Evolutionary conservation across 768 basidiomycete genomes (phyloP), one percentile per base, ranked within the genome.

Genomic region (Tricholoma bakamatsutake): DNA sequence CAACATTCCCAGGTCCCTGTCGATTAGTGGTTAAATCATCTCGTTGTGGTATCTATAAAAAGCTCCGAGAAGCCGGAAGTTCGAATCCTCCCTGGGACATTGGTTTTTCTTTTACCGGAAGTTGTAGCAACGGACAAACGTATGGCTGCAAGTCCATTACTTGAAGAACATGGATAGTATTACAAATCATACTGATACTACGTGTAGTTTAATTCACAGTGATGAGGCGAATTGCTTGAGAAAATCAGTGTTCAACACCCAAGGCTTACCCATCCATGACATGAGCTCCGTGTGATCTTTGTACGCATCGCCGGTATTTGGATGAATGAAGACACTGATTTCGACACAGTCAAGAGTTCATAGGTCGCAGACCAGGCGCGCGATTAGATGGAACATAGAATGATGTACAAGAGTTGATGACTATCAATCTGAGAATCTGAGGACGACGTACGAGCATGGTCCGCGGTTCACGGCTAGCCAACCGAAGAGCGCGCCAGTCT

Each of bases 391-490:
- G 1, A 13, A 35, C 35, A 35, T 31, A 4, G 2, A 31, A 31
- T 31, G 31, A 10, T 7, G 10, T 15, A n/a, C 33, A 7, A 21
- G 21, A 18, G 21, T 40, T 43, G 6, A 43, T 53, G 24, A 53
- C 33, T 39, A 24, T 10, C 34, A 51, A 24, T 35, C 5, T n/a
- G 37, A 35, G 37, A 21, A 10, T 37, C 4, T 28, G 18, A 40
- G 51, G 35, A 28, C 18, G 13, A 75, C 86, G 43, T 64, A 88
- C 86, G 85, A 87, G 74, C 80, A 83, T 7, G 85, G 82, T 10
- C 87, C 87, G 6, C 85, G 79, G 65, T 87, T 74, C 31, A 87
- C 82, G 15, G 76, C 79, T 15, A 88, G 76, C 80, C 81, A 89
- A 4, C 81, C 75, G 63, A 88, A 87, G 11, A 89, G 67, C 1